phyloP scores from a whole-genome alignment of 163 green algal species.

The Chlamydomonas reinhardtii region DNA sequence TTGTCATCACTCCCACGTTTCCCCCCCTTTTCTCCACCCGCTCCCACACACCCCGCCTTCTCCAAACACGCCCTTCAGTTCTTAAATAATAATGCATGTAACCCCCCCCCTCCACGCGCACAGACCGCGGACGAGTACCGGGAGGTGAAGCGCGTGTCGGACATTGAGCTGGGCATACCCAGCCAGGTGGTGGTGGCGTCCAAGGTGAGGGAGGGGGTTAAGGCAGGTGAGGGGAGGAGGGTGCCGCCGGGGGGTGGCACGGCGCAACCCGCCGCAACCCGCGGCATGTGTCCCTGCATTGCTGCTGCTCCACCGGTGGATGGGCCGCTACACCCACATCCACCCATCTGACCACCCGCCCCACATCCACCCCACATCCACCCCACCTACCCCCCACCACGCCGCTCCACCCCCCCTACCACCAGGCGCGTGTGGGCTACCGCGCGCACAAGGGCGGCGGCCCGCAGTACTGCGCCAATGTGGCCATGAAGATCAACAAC shows the following conservation, averaged over 20 bases:
- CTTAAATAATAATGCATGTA: no score
- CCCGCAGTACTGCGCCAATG: slow-evolving; percentile 75
- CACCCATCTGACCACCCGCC: no score
- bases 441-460: slow-evolving; percentile 26
- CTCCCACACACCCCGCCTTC: neutral
- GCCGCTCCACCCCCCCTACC: neutral
- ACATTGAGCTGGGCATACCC: slow-evolving; percentile 60
- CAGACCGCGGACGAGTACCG: slow-evolving; percentile 56
- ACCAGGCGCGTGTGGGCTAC: slow-evolving; percentile 14
- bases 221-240: no score
- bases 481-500: slow-evolving; percentile 74
- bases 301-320: no score
- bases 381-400: neutral
- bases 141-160: slow-evolving; percentile 63
- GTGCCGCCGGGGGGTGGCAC: no score
- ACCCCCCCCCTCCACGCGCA: neutral
- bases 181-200: slow-evolving; percentile 46
- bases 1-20: no score
- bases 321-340: no score
- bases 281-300: no score
- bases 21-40: neutral
- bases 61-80: no score
- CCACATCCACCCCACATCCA: no score
- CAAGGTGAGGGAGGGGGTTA: slow-evolving; percentile 8
- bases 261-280: no score